phyloP scores from a whole-genome alignment of 345 rosid species.

The Corymbia maculata region DNA sequence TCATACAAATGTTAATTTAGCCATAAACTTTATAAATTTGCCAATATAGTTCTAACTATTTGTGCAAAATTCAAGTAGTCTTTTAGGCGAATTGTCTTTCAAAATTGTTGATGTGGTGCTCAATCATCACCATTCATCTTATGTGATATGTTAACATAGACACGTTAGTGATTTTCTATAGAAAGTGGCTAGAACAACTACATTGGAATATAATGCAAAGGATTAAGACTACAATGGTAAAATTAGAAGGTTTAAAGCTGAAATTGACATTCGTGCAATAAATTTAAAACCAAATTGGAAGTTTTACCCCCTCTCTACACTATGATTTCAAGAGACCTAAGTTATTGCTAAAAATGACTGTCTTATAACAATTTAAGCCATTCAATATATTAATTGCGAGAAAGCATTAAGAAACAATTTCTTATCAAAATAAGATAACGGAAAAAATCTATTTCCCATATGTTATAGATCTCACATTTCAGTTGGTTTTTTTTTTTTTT shows the following conservation, averaged over 20 bases:
- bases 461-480: neutral
- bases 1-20: accelerated
- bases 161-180: neutral
- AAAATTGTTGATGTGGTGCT: accelerated
- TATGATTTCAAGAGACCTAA: neutral
- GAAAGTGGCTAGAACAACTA: neutral
- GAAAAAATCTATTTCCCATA: neutral
- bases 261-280: accelerated
- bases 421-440: neutral
- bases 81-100: accelerated
- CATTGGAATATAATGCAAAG: neutral
- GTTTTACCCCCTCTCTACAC: neutral
- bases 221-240: accelerated
- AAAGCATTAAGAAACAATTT: neutral
- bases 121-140: accelerated
- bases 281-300: accelerated
- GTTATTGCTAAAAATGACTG: neutral
- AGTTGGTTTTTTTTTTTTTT: neutral
- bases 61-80: accelerated
- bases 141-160: accelerated
- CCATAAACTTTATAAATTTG: accelerated
- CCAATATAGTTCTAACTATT: neutral
- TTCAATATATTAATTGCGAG: neutral
- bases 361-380: neutral
- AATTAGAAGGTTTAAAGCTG: accelerated